Evolutionary conservation across 768 basidiomycete species (phyloP).

Genomic region (Lyophyllum decastes): DNA sequence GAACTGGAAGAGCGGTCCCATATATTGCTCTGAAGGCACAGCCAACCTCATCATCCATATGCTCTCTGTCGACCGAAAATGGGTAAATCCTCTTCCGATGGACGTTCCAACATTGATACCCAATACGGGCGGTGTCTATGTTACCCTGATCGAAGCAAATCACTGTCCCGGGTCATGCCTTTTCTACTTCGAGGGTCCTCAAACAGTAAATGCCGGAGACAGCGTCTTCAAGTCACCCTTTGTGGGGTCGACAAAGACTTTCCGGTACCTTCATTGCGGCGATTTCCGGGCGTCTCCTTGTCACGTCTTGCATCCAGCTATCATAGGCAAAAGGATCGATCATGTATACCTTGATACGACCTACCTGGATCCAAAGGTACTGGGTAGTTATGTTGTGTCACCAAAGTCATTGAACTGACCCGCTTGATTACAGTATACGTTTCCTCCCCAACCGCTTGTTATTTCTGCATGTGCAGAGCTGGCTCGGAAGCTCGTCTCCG

Average conservation of each 20-base stretch:
- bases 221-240: slow-evolving; percentile 69
- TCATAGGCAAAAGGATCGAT: slow-evolving; percentile 82
- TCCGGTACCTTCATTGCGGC: slow-evolving; percentile 94
- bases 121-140: slow-evolving; percentile 79
- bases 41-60: slow-evolving; percentile 92
- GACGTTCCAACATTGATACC: slow-evolving; percentile 75
- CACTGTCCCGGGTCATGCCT: slow-evolving; percentile 96
- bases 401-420: background rate
- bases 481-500: slow-evolving; percentile 56
- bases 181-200: slow-evolving; percentile 91
- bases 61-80: slow-evolving; percentile 84
- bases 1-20: slow-evolving; percentile 87
- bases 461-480: slow-evolving; percentile 91
- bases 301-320: slow-evolving; percentile 82
- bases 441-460: slow-evolving; percentile 94
- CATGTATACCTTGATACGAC: slow-evolving; percentile 95
- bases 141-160: slow-evolving; percentile 97
- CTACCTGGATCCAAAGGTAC: slow-evolving; percentile 84
- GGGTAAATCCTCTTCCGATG: slow-evolving; percentile 87
- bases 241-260: slow-evolving; percentile 68
- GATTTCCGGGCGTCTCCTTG: slow-evolving; percentile 90
- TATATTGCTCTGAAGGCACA: slow-evolving; percentile 94
- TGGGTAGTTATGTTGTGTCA: background rate
- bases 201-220: slow-evolving; percentile 89
- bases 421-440: slow-evolving; percentile 67